Evolutionary conservation across 192 early-diverging fungal genomes (phyloP), one percentile per base, ranked within the genome.

Genomic region (Backusella tarrabulga): DNA sequence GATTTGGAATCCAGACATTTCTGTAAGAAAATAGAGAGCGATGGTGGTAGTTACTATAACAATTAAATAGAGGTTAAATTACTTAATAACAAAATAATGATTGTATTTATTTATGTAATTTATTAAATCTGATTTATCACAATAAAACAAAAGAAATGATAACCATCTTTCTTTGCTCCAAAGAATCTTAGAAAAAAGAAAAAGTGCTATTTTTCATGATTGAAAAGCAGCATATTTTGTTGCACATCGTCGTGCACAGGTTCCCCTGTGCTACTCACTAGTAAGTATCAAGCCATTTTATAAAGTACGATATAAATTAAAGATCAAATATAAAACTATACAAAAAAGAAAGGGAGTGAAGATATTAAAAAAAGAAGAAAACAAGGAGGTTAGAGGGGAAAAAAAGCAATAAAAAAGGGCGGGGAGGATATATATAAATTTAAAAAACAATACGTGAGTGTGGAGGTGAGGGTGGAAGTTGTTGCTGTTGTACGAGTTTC

Each of bases 1-100:
- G 56, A 63, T 63, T 63, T 63, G 23, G 56, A 63, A 29, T 63
- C 29, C 56, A 63, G 56, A 63, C 23, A 63, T 63, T 63, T 63
- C 56, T 63, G 56, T n/a, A 63, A 63, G 29, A 63, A 60, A 60
- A 32, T 32, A 32, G 54, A 60, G 56, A 63, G 12, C 3, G 9
- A 23, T 4, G 2, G 52, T 54, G n/a, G 21, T 54, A 26, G 54
- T 56, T 56, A 56, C 54, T 29, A 63, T 63, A 26, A 11, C 56
- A 63, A 63, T 63, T 26, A 29, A 12, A 63, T 26, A 23, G 56
- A 63, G 23, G 9, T 21, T 29, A 63, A 29, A 29, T 63, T 63
- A 29, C 23, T 63, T 12, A 29, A 26, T 63, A 26, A 63, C 29
- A 63, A 4, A 17, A 44, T 44, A 44, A 17, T 44, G 42, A 44